Evolutionary conservation across 768 basidiomycete genomes (phyloP).

Genomic region (Kwoniella europaea): DNA sequence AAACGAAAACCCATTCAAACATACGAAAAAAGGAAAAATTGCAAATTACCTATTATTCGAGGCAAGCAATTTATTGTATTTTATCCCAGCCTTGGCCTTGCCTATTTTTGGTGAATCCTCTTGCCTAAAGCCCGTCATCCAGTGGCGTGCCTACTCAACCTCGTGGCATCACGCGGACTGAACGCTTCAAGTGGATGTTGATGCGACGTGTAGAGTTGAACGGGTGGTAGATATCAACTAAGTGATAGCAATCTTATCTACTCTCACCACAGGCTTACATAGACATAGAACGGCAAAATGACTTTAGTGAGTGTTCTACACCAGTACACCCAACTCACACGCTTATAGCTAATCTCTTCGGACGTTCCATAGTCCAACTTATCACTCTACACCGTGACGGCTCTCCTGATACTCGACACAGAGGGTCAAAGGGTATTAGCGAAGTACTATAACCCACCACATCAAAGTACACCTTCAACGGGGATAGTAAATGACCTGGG

Average conservation of each 20-base stretch:
- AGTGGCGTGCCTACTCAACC: background rate
- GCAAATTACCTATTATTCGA: background rate
- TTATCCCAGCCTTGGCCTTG: slow-evolving; percentile 2
- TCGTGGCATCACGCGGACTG: slow-evolving; percentile 11
- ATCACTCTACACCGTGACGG: slow-evolving; percentile 83
- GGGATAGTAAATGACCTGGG: slow-evolving; percentile 52
- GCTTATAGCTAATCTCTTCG: background rate
- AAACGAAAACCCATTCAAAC: slow-evolving; percentile 2
- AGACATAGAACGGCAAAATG: background rate
- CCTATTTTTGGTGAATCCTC: background rate
- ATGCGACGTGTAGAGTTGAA: background rate
- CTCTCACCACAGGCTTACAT: background rate
- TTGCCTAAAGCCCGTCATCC: too few relatives aligned
- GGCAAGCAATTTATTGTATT: background rate
- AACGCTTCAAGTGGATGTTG: background rate
- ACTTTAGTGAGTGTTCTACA: slow-evolving; percentile 8
- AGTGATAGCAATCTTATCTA: background rate
- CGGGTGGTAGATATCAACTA: background rate
- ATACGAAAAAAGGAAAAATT: slow-evolving; percentile 1
- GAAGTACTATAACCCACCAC: slow-evolving; percentile 89
- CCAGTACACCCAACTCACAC: background rate
- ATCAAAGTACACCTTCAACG: slow-evolving; percentile 50
- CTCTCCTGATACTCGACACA: slow-evolving; percentile 89
- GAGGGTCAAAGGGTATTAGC: slow-evolving; percentile 93
- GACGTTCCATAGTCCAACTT: slow-evolving; percentile 66